Evolutionary conservation across 495 filamentous ascomycete species (phyloP), one percentile per base, ranked within the genome.

Genomic region (Podospora tetraspora): DNA sequence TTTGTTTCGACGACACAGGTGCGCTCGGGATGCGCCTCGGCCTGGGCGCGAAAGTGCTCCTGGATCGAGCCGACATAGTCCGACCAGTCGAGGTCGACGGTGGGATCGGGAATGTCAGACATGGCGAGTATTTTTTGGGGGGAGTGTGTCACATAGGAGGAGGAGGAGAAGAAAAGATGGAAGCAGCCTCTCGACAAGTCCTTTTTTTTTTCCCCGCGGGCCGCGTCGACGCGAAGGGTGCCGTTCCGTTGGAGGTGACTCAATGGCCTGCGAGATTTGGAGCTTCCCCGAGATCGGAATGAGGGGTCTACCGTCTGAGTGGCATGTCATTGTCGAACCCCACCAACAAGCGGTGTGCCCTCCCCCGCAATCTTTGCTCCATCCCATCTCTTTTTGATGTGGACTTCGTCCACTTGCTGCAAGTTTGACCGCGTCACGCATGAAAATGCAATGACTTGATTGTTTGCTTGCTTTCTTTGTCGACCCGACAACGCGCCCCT

Each of bases 1-100:
- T 85, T 85, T 1, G 95, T 97, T 74, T 97, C 94, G 3, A 92
- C 82, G 11, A 98, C 92, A 71, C 93, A 97, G 25, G 88, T 81
- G 71, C 89, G 84, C 19, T 92, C 89, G 3, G 94, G 93, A 74
- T 94, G 88, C 58, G 81, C 87, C 68, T 86, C 79, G 1, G 91
- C 92, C 71, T 92, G 92, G n/a, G 77, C 79, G 34, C 67, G 68
- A 67, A 81, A 81, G 67, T 76, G 74, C 27, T 82, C 78, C 65
- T 78, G 76, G 73, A 78, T 78, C 43, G 76, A 73, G 72, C 92
- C 93, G 64, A 85, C 82, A 76, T 89, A 97, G 69, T 85, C 87
- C 57, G 89, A 89, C 94, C 94, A 97, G 74, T 95, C 83, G 61
- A 97, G 85, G 73, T 93, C 86, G 10, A 79, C 74, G 0, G 90